phyloP scores from a whole-genome alignment of 768 basidiomycete genomes.

The Leccinum truebloodii region DNA sequence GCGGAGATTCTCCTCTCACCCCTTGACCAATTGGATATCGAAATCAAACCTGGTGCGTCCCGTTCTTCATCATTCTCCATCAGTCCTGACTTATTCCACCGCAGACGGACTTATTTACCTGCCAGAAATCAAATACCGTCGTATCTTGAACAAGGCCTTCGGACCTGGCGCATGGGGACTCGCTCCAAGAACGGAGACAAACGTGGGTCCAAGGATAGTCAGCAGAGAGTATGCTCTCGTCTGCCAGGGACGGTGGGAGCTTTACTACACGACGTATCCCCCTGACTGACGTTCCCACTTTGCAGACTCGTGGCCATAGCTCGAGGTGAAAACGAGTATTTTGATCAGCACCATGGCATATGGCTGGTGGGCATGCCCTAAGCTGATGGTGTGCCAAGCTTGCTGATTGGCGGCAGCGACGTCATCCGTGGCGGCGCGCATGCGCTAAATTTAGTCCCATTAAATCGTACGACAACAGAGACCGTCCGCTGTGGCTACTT shows the following conservation, averaged over 20 bases:
- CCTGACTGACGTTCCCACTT: no score
- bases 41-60: slow-evolving; percentile 86
- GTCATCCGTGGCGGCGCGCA: no score
- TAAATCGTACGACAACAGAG: no score
- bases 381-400: no score
- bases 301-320: no score
- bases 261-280: no score
- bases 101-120: slow-evolving; percentile 92
- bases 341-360: slow-evolving; percentile 1
- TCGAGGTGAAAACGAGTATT: no score
- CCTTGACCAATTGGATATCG: slow-evolving; percentile 75
- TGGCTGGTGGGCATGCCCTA: slow-evolving; percentile 8
- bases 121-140: slow-evolving; percentile 95
- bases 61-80: not conserved
- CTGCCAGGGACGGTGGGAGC: slow-evolving; percentile 47
- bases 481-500: no score
- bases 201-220: slow-evolving; percentile 84
- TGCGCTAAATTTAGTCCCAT: no score
- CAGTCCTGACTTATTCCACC: slow-evolving; percentile 1
- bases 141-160: slow-evolving; percentile 89
- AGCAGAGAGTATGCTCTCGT: slow-evolving; percentile 94
- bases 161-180: slow-evolving; percentile 98
- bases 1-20: slow-evolving; percentile 74
- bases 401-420: no score
- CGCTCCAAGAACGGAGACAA: slow-evolving; percentile 89